These are phyloP conservation scores for Polytolypa hystricis DNA, from an alignment of 2,329 filamentous ascomycete species.

Conservation along the genomic window DNA sequence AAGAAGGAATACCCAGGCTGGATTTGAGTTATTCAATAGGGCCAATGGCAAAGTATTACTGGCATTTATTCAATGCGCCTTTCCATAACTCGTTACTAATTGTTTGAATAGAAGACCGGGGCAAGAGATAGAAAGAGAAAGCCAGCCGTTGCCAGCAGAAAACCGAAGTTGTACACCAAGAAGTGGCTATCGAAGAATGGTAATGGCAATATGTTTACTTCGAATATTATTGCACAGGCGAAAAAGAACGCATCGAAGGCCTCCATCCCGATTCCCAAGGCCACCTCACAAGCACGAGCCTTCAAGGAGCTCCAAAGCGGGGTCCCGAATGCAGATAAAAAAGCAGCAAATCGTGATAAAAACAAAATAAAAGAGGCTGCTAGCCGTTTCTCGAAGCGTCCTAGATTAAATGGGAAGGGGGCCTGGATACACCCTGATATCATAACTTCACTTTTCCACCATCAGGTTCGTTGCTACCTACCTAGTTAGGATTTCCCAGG, in stretches of 20 bases:
- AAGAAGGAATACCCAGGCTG: neutral
- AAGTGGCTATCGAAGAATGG: neutral
- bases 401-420: constrained; percentile 19
- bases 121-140: neutral
- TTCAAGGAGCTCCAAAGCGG: constrained; percentile 22
- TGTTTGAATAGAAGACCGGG: neutral
- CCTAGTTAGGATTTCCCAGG: neutral
- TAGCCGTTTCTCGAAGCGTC: constrained; percentile 18
- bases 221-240: constrained; percentile 17
- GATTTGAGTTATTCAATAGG: neutral
- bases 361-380: constrained; percentile 17
- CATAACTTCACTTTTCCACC: constrained; percentile 23
- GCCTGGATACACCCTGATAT: constrained; percentile 25
- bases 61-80: too few species aligned
- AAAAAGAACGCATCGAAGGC: constrained; percentile 17
- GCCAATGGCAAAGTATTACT: neutral
- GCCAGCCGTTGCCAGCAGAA: neutral
- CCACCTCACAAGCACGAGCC: constrained; percentile 19
- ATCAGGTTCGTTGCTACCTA: constrained; percentile 19
- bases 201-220: constrained; percentile 9
- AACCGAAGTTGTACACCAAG: neutral
- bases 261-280: constrained; percentile 16
- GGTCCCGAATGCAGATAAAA: constrained; percentile 19
- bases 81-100: neutral
- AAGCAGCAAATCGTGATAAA: constrained; percentile 17